Evolutionary conservation across 2,329 filamentous ascomycete genomes (phyloP).

Genomic region (Colletotrichum cordylinicola): DNA sequence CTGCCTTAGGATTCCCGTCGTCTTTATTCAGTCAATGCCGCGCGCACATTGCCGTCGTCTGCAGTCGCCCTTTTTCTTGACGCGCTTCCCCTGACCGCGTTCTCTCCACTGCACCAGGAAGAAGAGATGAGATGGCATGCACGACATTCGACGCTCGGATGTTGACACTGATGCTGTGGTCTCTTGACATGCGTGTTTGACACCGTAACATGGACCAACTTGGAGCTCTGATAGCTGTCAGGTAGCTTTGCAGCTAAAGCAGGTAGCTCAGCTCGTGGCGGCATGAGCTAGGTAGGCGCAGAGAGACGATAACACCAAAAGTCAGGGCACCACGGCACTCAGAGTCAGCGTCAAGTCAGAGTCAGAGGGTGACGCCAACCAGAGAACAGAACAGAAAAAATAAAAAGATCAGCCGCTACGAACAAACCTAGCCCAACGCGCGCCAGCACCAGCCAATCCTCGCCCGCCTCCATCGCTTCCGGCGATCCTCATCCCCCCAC

Average conservation of each 20-base stretch:
- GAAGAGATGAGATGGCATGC: constrained; percentile 13
- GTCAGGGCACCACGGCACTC: background rate
- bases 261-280: background rate
- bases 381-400: background rate
- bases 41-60: background rate
- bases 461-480: constrained; percentile 9
- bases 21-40: background rate
- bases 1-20: background rate
- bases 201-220: background rate
- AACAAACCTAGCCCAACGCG: background rate
- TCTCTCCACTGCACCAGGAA: background rate
- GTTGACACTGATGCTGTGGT: background rate
- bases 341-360: background rate
- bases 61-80: background rate
- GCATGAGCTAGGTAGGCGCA: background rate
- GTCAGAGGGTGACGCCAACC: background rate
- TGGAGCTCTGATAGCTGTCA: background rate
- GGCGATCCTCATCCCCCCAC: constrained; percentile 18
- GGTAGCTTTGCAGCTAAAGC: background rate
- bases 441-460: background rate
- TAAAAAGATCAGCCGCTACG: background rate
- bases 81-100: background rate
- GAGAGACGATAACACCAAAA: background rate
- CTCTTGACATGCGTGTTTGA: background rate
- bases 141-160: constrained; percentile 10